phyloP scores from a whole-genome alignment of 2,329 filamentous ascomycete genomes.

The Verticillium nonalfalfae region DNA sequence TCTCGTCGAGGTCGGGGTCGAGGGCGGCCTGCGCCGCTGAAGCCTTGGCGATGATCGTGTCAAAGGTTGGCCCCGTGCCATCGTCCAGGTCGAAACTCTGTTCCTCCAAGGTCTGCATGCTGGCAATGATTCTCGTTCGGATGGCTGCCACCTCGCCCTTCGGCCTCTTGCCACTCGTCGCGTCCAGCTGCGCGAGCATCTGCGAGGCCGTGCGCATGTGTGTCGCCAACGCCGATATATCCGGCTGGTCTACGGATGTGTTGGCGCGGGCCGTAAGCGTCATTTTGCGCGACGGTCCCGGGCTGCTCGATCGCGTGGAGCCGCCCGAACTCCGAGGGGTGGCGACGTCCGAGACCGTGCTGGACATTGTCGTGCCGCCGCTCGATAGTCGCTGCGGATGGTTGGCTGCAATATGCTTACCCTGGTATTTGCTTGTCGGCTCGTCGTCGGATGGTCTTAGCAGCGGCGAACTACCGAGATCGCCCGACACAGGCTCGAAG shows the following conservation, averaged over 20 bases:
- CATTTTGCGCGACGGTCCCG: constrained; percentile 53
- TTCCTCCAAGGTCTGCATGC: constrained; percentile 83
- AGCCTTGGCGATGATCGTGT: constrained; percentile 73
- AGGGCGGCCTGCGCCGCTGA: constrained; percentile 44
- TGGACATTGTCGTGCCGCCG: constrained; percentile 51
- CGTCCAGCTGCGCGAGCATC: constrained; percentile 79
- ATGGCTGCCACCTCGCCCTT: constrained; percentile 78
- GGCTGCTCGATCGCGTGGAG: constrained; percentile 61
- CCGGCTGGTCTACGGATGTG: constrained; percentile 60
- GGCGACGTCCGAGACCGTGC: constrained; percentile 49
- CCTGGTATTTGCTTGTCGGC: constrained; percentile 9
- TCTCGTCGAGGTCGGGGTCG: constrained; percentile 49
- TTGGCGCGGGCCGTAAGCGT: constrained; percentile 50
- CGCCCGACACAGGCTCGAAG: constrained; percentile 75
- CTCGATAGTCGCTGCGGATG: constrained; percentile 52
- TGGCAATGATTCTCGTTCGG: constrained; percentile 79
- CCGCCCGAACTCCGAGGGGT: constrained; percentile 66
- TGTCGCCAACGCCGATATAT: constrained; percentile 76
- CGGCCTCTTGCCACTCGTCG: constrained; percentile 73
- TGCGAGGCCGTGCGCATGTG: constrained; percentile 85
- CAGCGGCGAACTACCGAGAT: constrained; percentile 68
- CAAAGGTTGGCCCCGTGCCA: constrained; percentile 66
- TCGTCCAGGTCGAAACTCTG: constrained; percentile 77
- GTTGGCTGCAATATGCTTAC: constrained; percentile 18
- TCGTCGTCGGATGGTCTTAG: constrained; percentile 51